Evolutionary conservation across 805 yeast genomes (phyloP), one percentile per base, ranked within the genome.

Genomic region (Ogataea dorogensis): DNA sequence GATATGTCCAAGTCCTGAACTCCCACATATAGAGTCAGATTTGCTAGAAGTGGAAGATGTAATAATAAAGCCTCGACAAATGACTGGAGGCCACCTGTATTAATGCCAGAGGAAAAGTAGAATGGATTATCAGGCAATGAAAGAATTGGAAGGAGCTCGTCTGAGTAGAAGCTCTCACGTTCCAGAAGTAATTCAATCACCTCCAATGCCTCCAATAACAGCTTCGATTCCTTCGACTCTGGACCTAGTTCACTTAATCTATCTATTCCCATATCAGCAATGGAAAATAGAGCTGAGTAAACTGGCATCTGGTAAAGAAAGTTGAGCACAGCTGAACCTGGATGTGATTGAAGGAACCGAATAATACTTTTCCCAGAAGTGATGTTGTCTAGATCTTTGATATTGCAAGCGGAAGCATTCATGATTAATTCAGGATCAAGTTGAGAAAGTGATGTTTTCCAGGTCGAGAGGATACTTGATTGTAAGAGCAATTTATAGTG

Each of bases 11-110:
- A 43, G 39, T 77, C 67, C 4, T 69, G 55, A 1, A 79, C 64
- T 1, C 94, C 87, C 33, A 83, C 77, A 51, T 86, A 86, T 12
- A 88, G 60, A 0, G 93, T 83, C 28, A 88, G 56, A 44, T 84
- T 84, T 0, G 86, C 85, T 15, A 89, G 70, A 7, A 84, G 63
- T 0, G 87, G 75, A n/a, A 88, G 61, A 43, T 84, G 75, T 56
- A 79, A 77, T 16, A 85, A 61, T 7, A 89, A 63, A 0, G 89
- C 81, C 51, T 86, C 94, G 50, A 70, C 78, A 46, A 85, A 84
- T 3, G 83, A 72, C 10, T 72, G 61, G 6, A 80, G 53, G 0
- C 86, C 88, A 48, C 73, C 79, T 2, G 79, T 70, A 5, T 84
- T 81, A 31, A 72, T 45, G 52, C 47, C 53, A 10, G 65, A 57